A percentile compares a stretch with the other conserved stretches of the same genome.
These are phyloP conservation scores for Rhazya stricta DNA, from an alignment of 257 asterid species.

Conservation along the genomic window DNA sequence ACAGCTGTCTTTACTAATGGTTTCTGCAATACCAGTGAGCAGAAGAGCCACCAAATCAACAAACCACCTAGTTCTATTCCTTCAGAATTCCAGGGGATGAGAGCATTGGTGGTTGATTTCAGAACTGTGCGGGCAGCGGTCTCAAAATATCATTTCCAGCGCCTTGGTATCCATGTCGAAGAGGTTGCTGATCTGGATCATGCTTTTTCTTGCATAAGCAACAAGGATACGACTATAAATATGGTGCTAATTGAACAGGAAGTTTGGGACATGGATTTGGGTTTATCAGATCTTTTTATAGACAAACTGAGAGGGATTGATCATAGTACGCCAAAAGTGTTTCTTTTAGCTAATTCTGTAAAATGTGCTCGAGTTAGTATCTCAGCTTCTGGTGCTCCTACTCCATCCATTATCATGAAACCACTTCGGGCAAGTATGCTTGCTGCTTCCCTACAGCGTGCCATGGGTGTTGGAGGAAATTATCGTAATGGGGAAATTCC, in stretches of 20 bases:
- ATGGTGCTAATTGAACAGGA: conserved; percentile 74
- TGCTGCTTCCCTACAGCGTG: conserved; percentile 75
- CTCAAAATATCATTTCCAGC: conserved; percentile 67
- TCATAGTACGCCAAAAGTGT: conserved; percentile 31
- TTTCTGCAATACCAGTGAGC: conserved; percentile 30
- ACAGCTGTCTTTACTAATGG: conserved; percentile 65
- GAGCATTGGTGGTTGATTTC: conserved; percentile 76
- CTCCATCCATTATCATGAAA: conserved; percentile 51
- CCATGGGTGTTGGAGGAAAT: conserved; percentile 51
- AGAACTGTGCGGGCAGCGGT: conserved; percentile 62
- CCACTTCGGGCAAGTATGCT: conserved; percentile 87
- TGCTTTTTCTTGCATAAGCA: conserved; percentile 22
- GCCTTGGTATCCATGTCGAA: conserved; percentile 68
- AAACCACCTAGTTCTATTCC: conserved; percentile 31
- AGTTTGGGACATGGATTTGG: conserved; percentile 53
- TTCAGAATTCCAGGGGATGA: conserved; percentile 63
- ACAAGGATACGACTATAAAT: conserved; percentile 23
- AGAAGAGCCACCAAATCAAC: conserved; percentile 26
- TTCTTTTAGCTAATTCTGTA: conserved; percentile 57
- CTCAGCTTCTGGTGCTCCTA: conserved; percentile 26
- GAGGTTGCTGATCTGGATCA: conserved; percentile 40
- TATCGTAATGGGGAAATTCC: conserved; percentile 45
- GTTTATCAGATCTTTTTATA: conserved; percentile 23
- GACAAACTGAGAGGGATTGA: conserved; percentile 26
- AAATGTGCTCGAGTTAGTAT: conserved; percentile 26